Conservation (phyloP, 805 yeast genomes). For the Candida quercuum region DNA sequence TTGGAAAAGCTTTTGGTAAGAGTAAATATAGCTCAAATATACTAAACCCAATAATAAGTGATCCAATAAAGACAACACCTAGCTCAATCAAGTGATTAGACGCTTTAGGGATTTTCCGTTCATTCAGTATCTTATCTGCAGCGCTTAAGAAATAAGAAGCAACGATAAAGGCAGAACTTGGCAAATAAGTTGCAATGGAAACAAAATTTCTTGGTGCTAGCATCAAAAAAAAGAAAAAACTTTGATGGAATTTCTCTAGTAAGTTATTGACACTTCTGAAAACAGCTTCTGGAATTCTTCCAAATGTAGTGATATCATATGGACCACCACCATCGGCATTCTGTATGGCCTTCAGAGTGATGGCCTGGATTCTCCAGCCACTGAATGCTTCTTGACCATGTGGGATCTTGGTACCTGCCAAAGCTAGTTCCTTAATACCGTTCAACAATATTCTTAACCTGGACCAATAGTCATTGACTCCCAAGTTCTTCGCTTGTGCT, state of each 20-base stretch:
- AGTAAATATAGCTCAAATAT: constrained; percentile 17
- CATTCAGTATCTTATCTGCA: constrained; percentile 45
- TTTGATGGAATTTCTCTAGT: constrained; percentile 93
- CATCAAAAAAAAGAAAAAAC: constrained; percentile 87
- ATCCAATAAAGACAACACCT: constrained; percentile 27
- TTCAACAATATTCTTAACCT: constrained; percentile 54
- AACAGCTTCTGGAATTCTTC: constrained; percentile 82
- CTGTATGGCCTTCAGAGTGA: constrained; percentile 62
- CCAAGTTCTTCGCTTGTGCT: constrained; percentile 39
- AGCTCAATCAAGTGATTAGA: constrained; percentile 16
- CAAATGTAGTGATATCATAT: constrained; percentile 84
- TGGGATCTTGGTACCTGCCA: constrained; percentile 59
- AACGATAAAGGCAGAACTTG: constrained; percentile 73
- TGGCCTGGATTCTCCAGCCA: constrained; percentile 93
- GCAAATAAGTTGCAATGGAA: constrained; percentile 89
- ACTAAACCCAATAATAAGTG: constrained; percentile 25
- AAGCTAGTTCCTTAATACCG: constrained; percentile 65
- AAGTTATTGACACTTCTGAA: constrained; percentile 88
- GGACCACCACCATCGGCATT: constrained; percentile 34
- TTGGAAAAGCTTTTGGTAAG: constrained; percentile 17
- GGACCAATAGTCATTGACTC: constrained; percentile 42
- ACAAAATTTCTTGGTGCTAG: constrained; percentile 77
- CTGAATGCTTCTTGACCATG: constrained; percentile 88
- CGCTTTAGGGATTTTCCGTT: constrained; percentile 7
- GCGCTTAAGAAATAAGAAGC: constrained; percentile 67